Percentiles rank a stretch among this genome's conserved stretches.
Evolutionary conservation across 495 filamentous ascomycete genomes (phyloP).

Genomic region (Talaromyces ruber): DNA sequence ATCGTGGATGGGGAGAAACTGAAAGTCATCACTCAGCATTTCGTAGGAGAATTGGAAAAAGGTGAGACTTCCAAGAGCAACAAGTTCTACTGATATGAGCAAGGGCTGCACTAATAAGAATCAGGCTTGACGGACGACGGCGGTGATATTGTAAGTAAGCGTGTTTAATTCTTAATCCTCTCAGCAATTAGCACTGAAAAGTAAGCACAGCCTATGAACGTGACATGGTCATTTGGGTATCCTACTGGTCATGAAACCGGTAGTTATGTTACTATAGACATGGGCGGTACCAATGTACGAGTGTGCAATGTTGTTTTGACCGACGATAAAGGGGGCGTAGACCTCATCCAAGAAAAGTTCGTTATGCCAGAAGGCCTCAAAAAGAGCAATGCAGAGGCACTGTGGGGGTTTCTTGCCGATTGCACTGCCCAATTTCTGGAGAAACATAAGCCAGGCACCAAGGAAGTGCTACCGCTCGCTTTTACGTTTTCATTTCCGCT

Average conservation of each 20-base stretch:
- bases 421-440: slow-evolving; percentile 79
- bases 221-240: slow-evolving; percentile 86
- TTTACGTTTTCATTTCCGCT: slow-evolving; percentile 96
- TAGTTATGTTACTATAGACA: slow-evolving; percentile 78
- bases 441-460: slow-evolving; percentile 55
- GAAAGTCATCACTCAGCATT: slow-evolving; percentile 76
- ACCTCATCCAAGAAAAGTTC: slow-evolving; percentile 90
- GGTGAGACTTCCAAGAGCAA: slow-evolving; percentile 33
- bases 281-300: slow-evolving; percentile 92
- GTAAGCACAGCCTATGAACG: slow-evolving; percentile 78
- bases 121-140: slow-evolving; percentile 70
- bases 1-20: slow-evolving; percentile 62
- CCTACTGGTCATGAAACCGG: slow-evolving; percentile 82
- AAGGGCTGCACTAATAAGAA: background rate
- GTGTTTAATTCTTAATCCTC: background rate
- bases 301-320: slow-evolving; percentile 83
- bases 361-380: slow-evolving; percentile 83
- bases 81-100: background rate
- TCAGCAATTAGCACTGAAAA: slow-evolving; percentile 9
- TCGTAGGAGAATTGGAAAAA: slow-evolving; percentile 70
- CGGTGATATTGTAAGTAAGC: slow-evolving; percentile 67
- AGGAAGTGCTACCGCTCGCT: slow-evolving; percentile 57
- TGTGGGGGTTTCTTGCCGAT: slow-evolving; percentile 91
- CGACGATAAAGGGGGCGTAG: slow-evolving; percentile 75
- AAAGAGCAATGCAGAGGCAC: slow-evolving; percentile 66